Percentiles rank a stretch among this genome's conserved stretches.
Evolutionary conservation across 2,329 filamentous ascomycete genomes (phyloP).

Genomic region (Cladobotryum mycophilum): DNA sequence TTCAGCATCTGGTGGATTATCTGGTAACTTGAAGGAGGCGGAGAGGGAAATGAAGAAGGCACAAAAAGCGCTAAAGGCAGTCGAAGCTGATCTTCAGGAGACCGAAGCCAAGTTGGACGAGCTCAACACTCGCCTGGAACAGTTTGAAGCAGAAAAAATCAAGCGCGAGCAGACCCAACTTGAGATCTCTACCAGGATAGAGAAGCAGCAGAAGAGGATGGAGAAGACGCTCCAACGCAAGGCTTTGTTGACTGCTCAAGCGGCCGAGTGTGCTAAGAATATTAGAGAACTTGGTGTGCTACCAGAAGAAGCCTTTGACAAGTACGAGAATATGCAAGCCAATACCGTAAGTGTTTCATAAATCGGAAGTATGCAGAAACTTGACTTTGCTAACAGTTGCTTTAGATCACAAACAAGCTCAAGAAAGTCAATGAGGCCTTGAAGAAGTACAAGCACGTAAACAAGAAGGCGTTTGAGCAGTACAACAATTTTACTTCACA

Average conservation of each 20-base stretch:
- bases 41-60: slow-evolving; percentile 77
- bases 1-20: slow-evolving; percentile 50
- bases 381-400: slow-evolving; percentile 9
- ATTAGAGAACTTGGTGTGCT: slow-evolving; percentile 91
- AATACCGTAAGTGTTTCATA: slow-evolving; percentile 53
- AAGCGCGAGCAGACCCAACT: slow-evolving; percentile 67
- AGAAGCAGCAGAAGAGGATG: slow-evolving; percentile 81
- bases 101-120: slow-evolving; percentile 65
- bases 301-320: slow-evolving; percentile 88
- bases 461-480: slow-evolving; percentile 99
- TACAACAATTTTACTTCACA: slow-evolving; percentile 96
- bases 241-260: slow-evolving; percentile 68
- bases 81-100: slow-evolving; percentile 64
- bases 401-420: slow-evolving; percentile 57
- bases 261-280: slow-evolving; percentile 75
- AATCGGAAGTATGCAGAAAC: no score
- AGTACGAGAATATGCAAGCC: slow-evolving; percentile 76
- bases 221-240: slow-evolving; percentile 90
- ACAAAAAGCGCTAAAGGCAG: slow-evolving; percentile 57
- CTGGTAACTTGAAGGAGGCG: slow-evolving; percentile 66
- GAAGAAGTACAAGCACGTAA: slow-evolving; percentile 96
- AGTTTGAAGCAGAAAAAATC: slow-evolving; percentile 49
- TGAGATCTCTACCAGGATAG: slow-evolving; percentile 69
- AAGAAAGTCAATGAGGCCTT: slow-evolving; percentile 88
- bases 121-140: slow-evolving; percentile 43